These are phyloP conservation scores for Naegleria gruberi DNA, from an alignment of 208 protist species.

Conservation along the genomic window DNA sequence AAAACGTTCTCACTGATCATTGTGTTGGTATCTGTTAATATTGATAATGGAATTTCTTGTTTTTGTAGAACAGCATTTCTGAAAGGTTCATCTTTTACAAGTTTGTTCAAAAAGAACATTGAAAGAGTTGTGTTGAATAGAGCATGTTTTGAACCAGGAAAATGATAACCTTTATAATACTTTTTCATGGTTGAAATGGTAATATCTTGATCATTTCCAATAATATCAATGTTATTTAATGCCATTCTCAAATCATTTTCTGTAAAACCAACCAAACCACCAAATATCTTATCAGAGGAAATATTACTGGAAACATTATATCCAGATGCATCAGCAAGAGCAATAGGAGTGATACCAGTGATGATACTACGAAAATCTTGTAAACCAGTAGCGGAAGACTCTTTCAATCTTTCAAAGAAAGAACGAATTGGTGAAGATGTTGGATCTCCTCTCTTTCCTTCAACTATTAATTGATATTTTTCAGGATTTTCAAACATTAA, in stretches of 20 bases:
- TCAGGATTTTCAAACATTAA: neutral
- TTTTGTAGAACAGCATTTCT: neutral
- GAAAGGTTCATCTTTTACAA: neutral
- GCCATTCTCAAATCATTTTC: neutral
- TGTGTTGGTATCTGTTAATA: neutral
- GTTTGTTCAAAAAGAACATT: neutral
- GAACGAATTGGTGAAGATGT: neutral
- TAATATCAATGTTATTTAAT: neutral
- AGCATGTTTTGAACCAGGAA: neutral
- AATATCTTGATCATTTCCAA: neutral
- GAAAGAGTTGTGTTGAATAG: neutral
- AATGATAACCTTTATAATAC: neutral
- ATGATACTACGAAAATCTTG: neutral
- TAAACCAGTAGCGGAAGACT: neutral
- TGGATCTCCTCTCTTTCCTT: neutral
- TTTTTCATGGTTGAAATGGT: neutral
- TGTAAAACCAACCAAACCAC: neutral
- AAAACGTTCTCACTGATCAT: neutral
- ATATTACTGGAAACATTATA: neutral
- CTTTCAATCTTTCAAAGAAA: neutral
- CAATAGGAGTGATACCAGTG: neutral
- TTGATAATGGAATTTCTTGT: neutral
- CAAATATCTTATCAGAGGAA: neutral
- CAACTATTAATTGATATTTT: neutral
- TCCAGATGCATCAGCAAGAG: neutral